Evolutionary conservation across 345 rosid species (phyloP).

Genomic region (Ailanthus altissimus): DNA sequence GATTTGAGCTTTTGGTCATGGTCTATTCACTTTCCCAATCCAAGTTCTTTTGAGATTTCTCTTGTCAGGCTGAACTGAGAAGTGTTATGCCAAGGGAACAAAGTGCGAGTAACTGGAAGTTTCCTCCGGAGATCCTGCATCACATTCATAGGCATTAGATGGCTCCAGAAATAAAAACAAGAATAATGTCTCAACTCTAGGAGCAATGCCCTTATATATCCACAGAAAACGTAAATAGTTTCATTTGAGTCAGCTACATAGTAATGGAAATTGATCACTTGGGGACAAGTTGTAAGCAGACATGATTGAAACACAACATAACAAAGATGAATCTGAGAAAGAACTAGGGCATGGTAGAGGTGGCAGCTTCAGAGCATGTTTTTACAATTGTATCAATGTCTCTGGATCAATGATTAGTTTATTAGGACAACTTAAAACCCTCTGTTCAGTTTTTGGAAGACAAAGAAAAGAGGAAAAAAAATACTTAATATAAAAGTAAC

Average conservation of each 20-base stretch:
- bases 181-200: not conserved
- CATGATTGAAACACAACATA: not conserved
- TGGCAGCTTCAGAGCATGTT: not conserved
- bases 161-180: not conserved
- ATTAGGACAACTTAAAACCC: not conserved
- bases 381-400: not conserved
- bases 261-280: not conserved
- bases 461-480: not conserved
- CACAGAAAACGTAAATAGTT: not conserved
- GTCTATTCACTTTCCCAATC: slow-evolving; percentile 61
- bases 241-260: not conserved
- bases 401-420: too few relatives aligned
- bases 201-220: not conserved
- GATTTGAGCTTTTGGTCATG: not conserved
- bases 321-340: not conserved
- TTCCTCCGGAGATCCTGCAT: slow-evolving; percentile 93
- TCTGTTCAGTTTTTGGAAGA: not conserved
- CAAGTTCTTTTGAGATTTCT: slow-evolving; percentile 89
- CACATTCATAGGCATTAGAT: not conserved
- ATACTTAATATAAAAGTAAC: not conserved
- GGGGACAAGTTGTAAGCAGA: not conserved
- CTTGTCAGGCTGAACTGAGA: slow-evolving; percentile 89
- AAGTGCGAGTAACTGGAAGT: slow-evolving; percentile 93
- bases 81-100: slow-evolving; percentile 94
- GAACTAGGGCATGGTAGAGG: not conserved